Evolutionary conservation across 495 filamentous ascomycete species (phyloP).

Genomic region (Bacidia gigantensis): DNA sequence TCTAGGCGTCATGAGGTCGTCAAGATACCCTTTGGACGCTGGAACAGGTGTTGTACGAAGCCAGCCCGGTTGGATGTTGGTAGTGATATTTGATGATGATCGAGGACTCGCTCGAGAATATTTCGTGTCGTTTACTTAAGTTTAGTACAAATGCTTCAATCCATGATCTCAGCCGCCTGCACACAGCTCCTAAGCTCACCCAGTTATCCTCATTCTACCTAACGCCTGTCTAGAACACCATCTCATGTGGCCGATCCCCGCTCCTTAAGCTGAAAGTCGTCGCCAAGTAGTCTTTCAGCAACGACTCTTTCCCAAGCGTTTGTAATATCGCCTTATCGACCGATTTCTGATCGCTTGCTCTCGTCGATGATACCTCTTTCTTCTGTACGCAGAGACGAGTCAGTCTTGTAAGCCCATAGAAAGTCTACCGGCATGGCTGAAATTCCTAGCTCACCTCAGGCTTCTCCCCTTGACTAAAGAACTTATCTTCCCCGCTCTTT

Average conservation of each 20-base stretch:
- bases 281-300: slow-evolving; percentile 78
- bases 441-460: slow-evolving; percentile 60
- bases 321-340: slow-evolving; percentile 86
- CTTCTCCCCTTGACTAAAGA: slow-evolving; percentile 98
- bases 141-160: slow-evolving; percentile 9
- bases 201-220: background rate
- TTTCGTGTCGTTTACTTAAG: slow-evolving; percentile 1
- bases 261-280: slow-evolving; percentile 91
- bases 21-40: no score
- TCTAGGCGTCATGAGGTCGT: no score
- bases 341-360: slow-evolving; percentile 92
- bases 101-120: background rate
- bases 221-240: slow-evolving; percentile 59
- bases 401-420: slow-evolving; percentile 14
- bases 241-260: slow-evolving; percentile 97
- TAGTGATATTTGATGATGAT: no score
- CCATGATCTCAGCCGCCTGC: background rate
- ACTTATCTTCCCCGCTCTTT: slow-evolving; percentile 83
- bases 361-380: slow-evolving; percentile 80
- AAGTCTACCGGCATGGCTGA: background rate
- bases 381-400: slow-evolving; percentile 44
- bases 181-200: background rate
- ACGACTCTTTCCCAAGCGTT: slow-evolving; percentile 88
- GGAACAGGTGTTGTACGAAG: no score
- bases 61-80: no score